Base-by-base conservation (phyloP, 2,329 filamentous ascomycete species). In the Beauveria bassiana region DNA sequence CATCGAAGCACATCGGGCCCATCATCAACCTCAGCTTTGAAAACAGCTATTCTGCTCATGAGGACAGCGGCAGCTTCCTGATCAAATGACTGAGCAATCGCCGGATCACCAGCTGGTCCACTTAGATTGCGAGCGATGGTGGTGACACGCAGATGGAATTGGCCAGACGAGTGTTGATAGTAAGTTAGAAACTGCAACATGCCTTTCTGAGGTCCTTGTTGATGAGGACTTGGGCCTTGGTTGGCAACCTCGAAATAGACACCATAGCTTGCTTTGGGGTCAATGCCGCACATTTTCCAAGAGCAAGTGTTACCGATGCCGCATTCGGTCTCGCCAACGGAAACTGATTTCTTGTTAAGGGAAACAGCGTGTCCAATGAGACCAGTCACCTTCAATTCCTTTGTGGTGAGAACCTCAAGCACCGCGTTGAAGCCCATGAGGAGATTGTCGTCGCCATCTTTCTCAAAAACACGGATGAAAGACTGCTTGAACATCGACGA, bases 401-500 rank as follows among this genome's bases (percentile, higher is more conserved):
- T 99, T 16, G 95, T 98, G 0, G 95, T 99, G 43, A 99, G 78
- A 18, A 98, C 93, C 74, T 99, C 95, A 14, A 99, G 81, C 12
- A 93, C 92, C 38, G 92, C 95, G 71, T 99, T 99, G 80, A 99
- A 99, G 50, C 92, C 95, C 95, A 99, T 99, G 10, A 96, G 78
- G 16, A 99, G 83, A 72, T 97, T 96, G 67, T 97, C 95, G 63
- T 96, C 89, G 1, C 84, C 91, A 71, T 99, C 95, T 76, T 97
- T 97, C 73, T 99, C 95, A 71, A 99, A 99, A 20, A 99, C 87
- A 63, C 96, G 89, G 57, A 96, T 89, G 70, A 99, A 99, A 0
- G 95, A 98, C 73, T 99, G 95, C 78, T 95, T 97, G 81, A 98
- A 99, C 88, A 99, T 97, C 62, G 93, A 98, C 0, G 95, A 96